These are phyloP conservation scores for Naganishia albida DNA, from an alignment of 1,284 basidiomycete genomes.

Conservation along the genomic window DNA sequence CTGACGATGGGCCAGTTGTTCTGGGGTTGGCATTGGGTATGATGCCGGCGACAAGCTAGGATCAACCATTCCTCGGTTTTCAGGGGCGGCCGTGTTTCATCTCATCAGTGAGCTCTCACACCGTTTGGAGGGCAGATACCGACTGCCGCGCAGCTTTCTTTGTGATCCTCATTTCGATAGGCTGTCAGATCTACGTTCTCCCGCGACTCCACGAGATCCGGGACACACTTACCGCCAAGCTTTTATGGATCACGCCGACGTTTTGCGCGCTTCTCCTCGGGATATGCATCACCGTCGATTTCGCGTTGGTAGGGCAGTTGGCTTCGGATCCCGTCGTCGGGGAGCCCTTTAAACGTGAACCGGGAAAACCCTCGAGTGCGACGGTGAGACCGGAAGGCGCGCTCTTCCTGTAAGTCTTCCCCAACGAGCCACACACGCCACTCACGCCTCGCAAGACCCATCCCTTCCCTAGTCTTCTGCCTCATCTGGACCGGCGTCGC, in stretches of 20 bases:
- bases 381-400: not conserved
- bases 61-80: not conserved
- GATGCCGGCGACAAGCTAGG: not conserved
- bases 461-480: not conserved
- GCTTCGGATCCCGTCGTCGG: not conserved
- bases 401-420: not conserved
- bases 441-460: not conserved
- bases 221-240: not conserved
- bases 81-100: not conserved
- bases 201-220: not conserved
- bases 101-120: constrained; percentile 1
- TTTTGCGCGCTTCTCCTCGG: not conserved
- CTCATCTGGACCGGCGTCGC: not conserved
- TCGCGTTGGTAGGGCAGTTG: not conserved
- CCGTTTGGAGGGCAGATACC: not conserved
- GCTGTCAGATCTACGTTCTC: not conserved
- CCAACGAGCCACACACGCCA: not conserved
- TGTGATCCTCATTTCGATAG: not conserved
- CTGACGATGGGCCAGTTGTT: not conserved
- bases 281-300: constrained; percentile 12
- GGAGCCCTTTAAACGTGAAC: not conserved
- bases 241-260: constrained; percentile 4
- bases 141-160: not conserved
- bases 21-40: not conserved
- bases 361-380: not conserved